phyloP scores from a whole-genome alignment of 345 rosid genomes.

The Punica granatum region DNA sequence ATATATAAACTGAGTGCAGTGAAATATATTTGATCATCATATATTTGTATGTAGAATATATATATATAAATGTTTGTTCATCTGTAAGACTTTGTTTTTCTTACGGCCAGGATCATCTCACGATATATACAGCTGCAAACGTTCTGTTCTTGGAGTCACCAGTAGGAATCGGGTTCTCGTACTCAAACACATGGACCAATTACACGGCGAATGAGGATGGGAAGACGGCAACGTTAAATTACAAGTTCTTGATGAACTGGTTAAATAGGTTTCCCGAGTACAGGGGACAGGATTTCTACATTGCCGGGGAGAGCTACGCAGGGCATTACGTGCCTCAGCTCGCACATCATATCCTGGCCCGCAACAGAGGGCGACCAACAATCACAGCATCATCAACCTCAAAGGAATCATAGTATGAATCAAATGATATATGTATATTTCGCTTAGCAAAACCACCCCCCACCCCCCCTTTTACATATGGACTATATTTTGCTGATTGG shows the following conservation, averaged over 20 bases:
- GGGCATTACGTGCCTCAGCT: constrained; percentile 89
- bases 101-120: too few relatives aligned
- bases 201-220: constrained; percentile 42
- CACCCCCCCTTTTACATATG: too few relatives aligned
- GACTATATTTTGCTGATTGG: constrained; percentile 58
- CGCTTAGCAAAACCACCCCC: too few relatives aligned
- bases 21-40: too few relatives aligned
- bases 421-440: too few relatives aligned
- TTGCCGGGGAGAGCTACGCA: constrained; percentile 89
- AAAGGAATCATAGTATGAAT: constrained; percentile 54
- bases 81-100: too few relatives aligned
- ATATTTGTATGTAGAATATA: too few relatives aligned
- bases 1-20: too few relatives aligned
- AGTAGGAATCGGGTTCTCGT: constrained; percentile 85
- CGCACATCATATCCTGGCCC: constrained; percentile 50
- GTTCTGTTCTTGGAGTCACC: constrained; percentile 81
- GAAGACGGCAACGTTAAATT: constrained; percentile 57
- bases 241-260: constrained; percentile 66
- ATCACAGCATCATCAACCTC: constrained; percentile 50
- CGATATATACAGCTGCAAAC: constrained; percentile 78
- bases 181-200: constrained; percentile 62
- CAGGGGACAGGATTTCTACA: constrained; percentile 53
- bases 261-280: constrained; percentile 77
- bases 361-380: constrained; percentile 34
- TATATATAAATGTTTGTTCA: too few relatives aligned